A percentile compares a stretch with the other conserved stretches of the same genome.
Conservation (phyloP, 2,329 filamentous ascomycete genomes). For the Thelonectria olida region DNA sequence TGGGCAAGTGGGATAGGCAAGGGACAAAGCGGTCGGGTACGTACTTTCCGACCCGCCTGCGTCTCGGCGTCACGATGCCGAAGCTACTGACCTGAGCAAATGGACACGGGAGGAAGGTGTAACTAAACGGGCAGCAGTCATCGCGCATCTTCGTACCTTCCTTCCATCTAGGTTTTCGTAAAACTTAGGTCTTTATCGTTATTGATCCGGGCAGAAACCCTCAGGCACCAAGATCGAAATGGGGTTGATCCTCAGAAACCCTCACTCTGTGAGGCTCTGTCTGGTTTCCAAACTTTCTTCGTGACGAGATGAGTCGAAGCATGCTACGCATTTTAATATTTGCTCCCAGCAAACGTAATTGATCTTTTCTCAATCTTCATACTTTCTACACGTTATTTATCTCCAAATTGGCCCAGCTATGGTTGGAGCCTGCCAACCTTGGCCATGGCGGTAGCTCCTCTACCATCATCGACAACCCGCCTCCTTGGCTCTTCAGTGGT, state of each 20-base stretch:
- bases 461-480: constrained; percentile 60
- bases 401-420: not conserved
- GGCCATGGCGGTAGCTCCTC: constrained; percentile 60
- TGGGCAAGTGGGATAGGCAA: not conserved
- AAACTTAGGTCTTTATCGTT: too few relatives aligned
- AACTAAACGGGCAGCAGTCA: too few relatives aligned
- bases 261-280: not conserved
- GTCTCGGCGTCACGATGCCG: not conserved
- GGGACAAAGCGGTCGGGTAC: constrained; percentile 23
- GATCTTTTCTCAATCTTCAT: not conserved
- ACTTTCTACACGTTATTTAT: not conserved
- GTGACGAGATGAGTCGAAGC: not conserved
- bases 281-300: too few relatives aligned
- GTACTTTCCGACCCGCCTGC: constrained; percentile 15
- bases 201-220: not conserved
- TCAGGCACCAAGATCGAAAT: not conserved
- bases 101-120: too few relatives aligned
- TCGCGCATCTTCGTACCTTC: too few relatives aligned
- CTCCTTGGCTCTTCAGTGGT: constrained; percentile 69
- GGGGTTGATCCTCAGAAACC: not conserved
- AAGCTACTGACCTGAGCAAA: not conserved
- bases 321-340: not conserved
- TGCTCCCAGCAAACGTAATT: not conserved
- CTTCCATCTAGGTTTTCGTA: too few relatives aligned
- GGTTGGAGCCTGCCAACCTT: constrained; percentile 5